Evolutionary conservation across 805 yeast genomes (phyloP).

Genomic region (Cyberlindnera mrakii): DNA sequence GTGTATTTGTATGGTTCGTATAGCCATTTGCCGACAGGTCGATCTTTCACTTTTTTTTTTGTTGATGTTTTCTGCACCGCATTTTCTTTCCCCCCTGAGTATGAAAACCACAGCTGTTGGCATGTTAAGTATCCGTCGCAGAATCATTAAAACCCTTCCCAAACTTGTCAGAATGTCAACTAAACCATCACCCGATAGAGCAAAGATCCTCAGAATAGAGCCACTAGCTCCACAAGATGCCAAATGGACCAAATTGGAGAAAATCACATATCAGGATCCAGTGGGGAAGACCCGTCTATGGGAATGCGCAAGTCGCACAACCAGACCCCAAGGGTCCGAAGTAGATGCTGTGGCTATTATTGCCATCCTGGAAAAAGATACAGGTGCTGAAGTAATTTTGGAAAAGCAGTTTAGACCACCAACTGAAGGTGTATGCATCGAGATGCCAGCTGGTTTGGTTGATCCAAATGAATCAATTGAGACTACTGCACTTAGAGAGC

Average conservation of each 20-base stretch:
- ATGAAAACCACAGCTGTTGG: not conserved
- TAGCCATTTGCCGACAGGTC: too few species aligned
- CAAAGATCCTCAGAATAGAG: constrained; percentile 26
- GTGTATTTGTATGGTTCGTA: too few species aligned
- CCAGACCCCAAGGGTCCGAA: constrained; percentile 29
- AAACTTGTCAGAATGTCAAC: constrained; percentile 6
- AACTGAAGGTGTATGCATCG: constrained; percentile 79
- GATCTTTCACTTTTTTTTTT: not conserved
- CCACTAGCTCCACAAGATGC: constrained; percentile 40
- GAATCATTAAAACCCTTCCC: not conserved
- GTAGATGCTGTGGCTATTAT: constrained; percentile 91
- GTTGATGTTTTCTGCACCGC: not conserved
- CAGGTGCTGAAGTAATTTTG: constrained; percentile 46
- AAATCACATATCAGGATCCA: constrained; percentile 68
- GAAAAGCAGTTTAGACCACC: constrained; percentile 96
- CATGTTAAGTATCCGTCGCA: not conserved
- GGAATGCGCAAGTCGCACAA: constrained; percentile 72
- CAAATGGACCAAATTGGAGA: constrained; percentile 62
- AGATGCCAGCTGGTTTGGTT: constrained; percentile 91
- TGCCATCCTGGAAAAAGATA: constrained; percentile 54
- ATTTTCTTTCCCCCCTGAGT: not conserved
- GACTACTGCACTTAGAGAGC: constrained; percentile 79
- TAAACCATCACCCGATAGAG: constrained; percentile 31
- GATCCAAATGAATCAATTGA: constrained; percentile 79
- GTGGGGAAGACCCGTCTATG: constrained; percentile 66